These are phyloP conservation scores for Pseudogymnoascus sp. DNA, from an alignment of 2,329 filamentous ascomycete genomes.

Conservation along the genomic window DNA sequence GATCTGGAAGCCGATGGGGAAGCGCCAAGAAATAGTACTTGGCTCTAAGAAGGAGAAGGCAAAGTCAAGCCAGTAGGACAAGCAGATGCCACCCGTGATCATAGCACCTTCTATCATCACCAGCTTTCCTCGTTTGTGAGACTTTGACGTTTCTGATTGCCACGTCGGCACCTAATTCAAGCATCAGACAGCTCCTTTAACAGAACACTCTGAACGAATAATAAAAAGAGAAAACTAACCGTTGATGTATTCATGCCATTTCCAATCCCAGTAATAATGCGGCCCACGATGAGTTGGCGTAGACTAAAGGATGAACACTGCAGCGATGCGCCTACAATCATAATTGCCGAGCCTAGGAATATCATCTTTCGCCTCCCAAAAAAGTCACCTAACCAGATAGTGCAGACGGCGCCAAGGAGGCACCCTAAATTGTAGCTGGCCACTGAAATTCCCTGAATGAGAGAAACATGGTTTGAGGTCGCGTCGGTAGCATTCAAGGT, in stretches of 20 bases:
- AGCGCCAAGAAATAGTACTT: constrained; percentile 30
- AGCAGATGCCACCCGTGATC: constrained; percentile 46
- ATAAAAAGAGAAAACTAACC: background rate
- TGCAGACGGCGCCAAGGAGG: constrained; percentile 39
- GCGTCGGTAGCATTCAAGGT: background rate
- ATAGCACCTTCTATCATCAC: constrained; percentile 35
- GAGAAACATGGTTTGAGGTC: constrained; percentile 3
- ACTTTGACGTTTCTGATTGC: constrained; percentile 21
- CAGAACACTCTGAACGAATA: too few species aligned
- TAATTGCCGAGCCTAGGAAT: constrained; percentile 8
- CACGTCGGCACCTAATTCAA: constrained; percentile 12
- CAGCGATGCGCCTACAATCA: constrained; percentile 29
- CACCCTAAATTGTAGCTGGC: constrained; percentile 31
- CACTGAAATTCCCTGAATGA: background rate
- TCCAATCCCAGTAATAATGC: constrained; percentile 35
- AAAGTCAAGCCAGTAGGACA: constrained; percentile 51
- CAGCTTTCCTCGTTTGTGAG: constrained; percentile 18
- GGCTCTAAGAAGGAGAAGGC: constrained; percentile 41
- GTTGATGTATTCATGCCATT: too few species aligned
- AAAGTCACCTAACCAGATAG: constrained; percentile 43
- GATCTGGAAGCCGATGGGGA: constrained; percentile 25
- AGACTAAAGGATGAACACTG: constrained; percentile 25
- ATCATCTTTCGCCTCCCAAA: constrained; percentile 8
- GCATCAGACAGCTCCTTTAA: too few species aligned
- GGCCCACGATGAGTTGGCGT: constrained; percentile 36